phyloP scores from a whole-genome alignment of 805 yeast genomes.

The Cyberlindnera euphorbiae region DNA sequence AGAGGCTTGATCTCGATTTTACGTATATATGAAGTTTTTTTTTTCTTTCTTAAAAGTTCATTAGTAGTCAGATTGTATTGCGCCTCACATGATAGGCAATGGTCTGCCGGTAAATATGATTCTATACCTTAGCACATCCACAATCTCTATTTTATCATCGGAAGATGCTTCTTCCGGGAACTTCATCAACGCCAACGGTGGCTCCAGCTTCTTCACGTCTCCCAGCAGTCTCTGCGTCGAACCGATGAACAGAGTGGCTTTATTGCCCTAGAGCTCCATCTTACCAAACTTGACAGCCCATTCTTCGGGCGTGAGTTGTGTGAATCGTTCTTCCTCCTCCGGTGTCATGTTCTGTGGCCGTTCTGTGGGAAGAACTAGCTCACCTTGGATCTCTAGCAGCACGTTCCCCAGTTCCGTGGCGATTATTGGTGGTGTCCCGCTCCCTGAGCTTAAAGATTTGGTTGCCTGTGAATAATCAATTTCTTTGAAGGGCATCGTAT shows the following conservation, averaged over 20 bases:
- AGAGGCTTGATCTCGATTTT: not conserved
- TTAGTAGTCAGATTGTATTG: not conserved
- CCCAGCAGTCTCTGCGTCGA: slow-evolving; percentile 70
- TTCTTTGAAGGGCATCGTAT: slow-evolving; percentile 13
- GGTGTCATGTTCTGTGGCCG: slow-evolving; percentile 30
- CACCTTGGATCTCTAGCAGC: slow-evolving; percentile 71
- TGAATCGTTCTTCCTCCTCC: slow-evolving; percentile 33
- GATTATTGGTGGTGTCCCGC: slow-evolving; percentile 20
- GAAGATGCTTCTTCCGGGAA: slow-evolving; percentile 30
- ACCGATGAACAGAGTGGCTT: slow-evolving; percentile 59
- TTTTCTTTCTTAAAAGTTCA: not conserved
- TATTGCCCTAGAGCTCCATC: slow-evolving; percentile 40
- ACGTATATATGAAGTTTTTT: not conserved
- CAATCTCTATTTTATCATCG: slow-evolving; percentile 39
- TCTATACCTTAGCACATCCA: slow-evolving; percentile 57
- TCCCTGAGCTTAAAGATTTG: not conserved
- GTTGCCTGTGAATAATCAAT: slow-evolving; percentile 12
- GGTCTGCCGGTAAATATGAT: slow-evolving; percentile 66
- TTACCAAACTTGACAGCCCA: slow-evolving; percentile 50
- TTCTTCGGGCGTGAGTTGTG: slow-evolving; percentile 27
- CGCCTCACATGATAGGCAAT: slow-evolving; percentile 62
- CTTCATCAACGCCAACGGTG: slow-evolving; percentile 61
- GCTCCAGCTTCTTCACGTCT: slow-evolving; percentile 47
- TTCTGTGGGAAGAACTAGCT: slow-evolving; percentile 44
- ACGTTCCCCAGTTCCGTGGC: slow-evolving; percentile 56